These are phyloP conservation scores for Amanita exitialis DNA, from an alignment of 768 basidiomycete genomes.

Conservation along the genomic window DNA sequence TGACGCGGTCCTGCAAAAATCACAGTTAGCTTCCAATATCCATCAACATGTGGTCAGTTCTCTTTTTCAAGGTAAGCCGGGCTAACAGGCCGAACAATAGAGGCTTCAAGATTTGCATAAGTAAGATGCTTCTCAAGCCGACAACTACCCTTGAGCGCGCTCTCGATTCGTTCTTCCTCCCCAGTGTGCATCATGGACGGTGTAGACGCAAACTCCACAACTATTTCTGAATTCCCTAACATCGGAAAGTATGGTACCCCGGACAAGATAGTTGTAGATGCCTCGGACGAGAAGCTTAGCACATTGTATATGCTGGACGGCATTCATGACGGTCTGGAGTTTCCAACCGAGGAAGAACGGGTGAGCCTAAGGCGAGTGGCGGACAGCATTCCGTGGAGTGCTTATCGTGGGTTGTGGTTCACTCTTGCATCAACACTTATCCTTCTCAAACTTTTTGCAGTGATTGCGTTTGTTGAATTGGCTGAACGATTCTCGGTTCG, in stretches of 20 bases:
- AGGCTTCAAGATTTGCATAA: no score
- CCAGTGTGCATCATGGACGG: not conserved
- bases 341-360: conserved; percentile 56
- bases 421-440: conserved; percentile 3
- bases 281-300: not conserved
- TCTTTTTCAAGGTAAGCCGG: no score
- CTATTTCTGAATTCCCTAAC: not conserved
- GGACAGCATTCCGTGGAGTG: conserved; percentile 48
- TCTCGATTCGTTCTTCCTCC: not conserved
- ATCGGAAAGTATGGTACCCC: not conserved
- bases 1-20: no score
- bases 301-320: not conserved
- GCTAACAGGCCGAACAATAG: no score
- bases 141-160: not conserved
- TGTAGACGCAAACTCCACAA: not conserved
- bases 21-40: no score
- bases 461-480: conserved; percentile 58
- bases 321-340: conserved; percentile 44
- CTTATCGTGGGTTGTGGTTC: conserved; percentile 30
- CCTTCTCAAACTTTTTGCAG: conserved; percentile 17
- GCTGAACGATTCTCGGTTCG: conserved; percentile 67
- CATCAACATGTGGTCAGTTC: no score
- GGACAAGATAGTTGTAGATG: not conserved
- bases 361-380: conserved; percentile 49
- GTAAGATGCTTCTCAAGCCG: not conserved